These are phyloP conservation scores for Teratosphaeria destructans DNA, from an alignment of 2,329 filamentous ascomycete genomes.

Conservation along the genomic window DNA sequence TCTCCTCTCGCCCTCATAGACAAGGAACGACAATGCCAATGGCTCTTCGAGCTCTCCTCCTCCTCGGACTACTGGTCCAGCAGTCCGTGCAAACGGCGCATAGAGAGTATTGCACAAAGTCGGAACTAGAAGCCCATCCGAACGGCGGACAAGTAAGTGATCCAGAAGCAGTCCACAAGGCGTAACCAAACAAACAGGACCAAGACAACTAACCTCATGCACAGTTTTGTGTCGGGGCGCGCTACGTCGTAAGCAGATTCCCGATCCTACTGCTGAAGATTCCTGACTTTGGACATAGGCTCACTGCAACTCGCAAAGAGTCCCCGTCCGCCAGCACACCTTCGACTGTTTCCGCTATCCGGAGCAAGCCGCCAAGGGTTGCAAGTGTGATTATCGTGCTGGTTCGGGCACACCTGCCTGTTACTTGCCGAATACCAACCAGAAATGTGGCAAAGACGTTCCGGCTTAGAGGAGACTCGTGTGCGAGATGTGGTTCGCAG, in stretches of 20 bases:
- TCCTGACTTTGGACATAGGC: not conserved
- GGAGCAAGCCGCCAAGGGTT: not conserved
- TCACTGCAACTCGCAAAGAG: not conserved
- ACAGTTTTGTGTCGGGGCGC: not conserved
- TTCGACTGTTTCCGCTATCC: not conserved
- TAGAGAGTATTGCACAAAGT: not conserved
- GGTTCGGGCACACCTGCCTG: not conserved
- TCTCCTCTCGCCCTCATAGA: too few species aligned
- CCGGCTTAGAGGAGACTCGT: too few species aligned
- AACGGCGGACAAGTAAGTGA: not conserved
- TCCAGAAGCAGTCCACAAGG: not conserved
- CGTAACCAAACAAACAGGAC: not conserved
- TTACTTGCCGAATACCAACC: not conserved
- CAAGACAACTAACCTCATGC: not conserved
- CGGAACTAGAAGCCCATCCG: not conserved
- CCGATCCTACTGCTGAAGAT: not conserved
- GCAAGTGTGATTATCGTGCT: not conserved
- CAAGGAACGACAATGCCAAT: too few species aligned
- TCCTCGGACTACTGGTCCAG: not conserved
- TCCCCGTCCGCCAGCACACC: not conserved
- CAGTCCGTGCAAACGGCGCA: not conserved
- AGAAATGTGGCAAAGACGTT: not conserved
- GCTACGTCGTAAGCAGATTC: not conserved
- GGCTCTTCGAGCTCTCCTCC: not conserved
- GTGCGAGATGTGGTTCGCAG: too few species aligned